Evolutionary conservation across 495 filamentous ascomycete genomes (phyloP).

Genomic region (Penicillium odoratum): DNA sequence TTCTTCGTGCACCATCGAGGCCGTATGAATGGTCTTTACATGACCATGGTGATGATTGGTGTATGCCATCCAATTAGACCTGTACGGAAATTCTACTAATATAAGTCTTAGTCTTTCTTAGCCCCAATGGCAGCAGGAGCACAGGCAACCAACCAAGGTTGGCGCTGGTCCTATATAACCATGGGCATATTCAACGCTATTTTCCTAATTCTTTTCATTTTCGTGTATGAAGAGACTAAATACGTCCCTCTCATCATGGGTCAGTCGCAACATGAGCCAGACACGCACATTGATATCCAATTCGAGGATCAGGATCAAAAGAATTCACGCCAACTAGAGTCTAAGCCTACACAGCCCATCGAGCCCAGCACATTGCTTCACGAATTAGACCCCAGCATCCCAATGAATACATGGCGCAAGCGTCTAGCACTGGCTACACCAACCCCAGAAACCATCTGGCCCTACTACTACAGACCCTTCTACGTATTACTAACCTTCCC

Average conservation of each 20-base stretch:
- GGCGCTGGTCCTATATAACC: slow-evolving; percentile 33
- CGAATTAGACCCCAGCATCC: slow-evolving; percentile 29
- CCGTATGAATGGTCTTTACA: slow-evolving; percentile 38
- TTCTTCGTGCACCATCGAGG: slow-evolving; percentile 42
- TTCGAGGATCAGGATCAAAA: slow-evolving; percentile 3
- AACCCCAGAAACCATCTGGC: slow-evolving; percentile 35
- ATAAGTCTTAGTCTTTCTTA: slow-evolving; percentile 29
- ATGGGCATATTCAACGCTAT: slow-evolving; percentile 31
- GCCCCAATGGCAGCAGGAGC: slow-evolving; percentile 36
- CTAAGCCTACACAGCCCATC: slow-evolving; percentile 5
- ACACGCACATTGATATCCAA: slow-evolving; percentile 1
- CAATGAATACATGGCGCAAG: slow-evolving; percentile 26
- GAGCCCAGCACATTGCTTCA: slow-evolving; percentile 18
- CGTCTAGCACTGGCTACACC: slow-evolving; percentile 27
- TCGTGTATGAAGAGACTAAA: slow-evolving; percentile 40
- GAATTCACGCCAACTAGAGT: not conserved
- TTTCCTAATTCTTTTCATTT: slow-evolving; percentile 28
- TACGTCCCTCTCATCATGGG: slow-evolving; percentile 27
- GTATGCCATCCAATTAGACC: slow-evolving; percentile 18
- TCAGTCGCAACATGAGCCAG: not conserved
- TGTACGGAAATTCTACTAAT: not conserved
- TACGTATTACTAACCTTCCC: slow-evolving; percentile 34
- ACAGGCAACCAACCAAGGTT: slow-evolving; percentile 33
- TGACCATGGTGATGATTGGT: slow-evolving; percentile 38
- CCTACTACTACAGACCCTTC: slow-evolving; percentile 37